Base-by-base conservation (phyloP, 2,329 filamentous ascomycete species). In the Aspergillus brunneoviolaceus region DNA sequence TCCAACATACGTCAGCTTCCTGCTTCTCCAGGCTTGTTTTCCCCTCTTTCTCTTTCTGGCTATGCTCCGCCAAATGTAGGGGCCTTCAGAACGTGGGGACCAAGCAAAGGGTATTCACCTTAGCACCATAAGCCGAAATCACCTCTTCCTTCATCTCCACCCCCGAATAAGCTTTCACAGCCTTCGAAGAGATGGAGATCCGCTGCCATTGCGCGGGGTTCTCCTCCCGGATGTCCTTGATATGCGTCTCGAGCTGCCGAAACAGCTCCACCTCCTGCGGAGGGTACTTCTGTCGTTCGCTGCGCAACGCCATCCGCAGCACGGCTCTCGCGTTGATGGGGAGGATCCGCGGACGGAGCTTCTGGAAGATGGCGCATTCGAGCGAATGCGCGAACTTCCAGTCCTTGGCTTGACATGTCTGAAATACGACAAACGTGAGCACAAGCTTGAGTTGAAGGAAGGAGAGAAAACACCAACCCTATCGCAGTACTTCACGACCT, bases 371-470 rank as follows among this genome's bases (percentile, higher is more conserved):
- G 29, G 81, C 78, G 67, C 86, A 89, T 72, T 88, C 85, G 59
- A 82, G 72, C 57, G 85, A 86, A 74, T 89, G 86, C 10, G 78
- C 77, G 19, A 79, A 76, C 55, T 80, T 82, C 86, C 86, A 89
- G 27, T 85, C 81, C 66, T 80, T 78, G 49, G 77, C 74, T 74
- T 89, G 86, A 69, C 86, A 89, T 29, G 68, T 74, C 84, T 87
- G 27, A 31, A n/a, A 57, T 52, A 49, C 27, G 19, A 9, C 27
- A 50, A 2, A 16, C 4, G 25, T 60, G 27, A 63, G 59, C 57
- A 25, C 11, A 9, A 11, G n/a, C 5, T 27, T 23, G 9, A 42
- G 29, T 29, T 5, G 42, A 1, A 21, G 12, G 12, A 11, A 10
- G 10, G 19, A 59, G 6, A 35, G 54, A 51, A 3, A 42, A 51